Evolutionary conservation across 148 eudicot species (phyloP), one percentile per base, ranked within the genome.

Genomic region (Drosera capensis): DNA sequence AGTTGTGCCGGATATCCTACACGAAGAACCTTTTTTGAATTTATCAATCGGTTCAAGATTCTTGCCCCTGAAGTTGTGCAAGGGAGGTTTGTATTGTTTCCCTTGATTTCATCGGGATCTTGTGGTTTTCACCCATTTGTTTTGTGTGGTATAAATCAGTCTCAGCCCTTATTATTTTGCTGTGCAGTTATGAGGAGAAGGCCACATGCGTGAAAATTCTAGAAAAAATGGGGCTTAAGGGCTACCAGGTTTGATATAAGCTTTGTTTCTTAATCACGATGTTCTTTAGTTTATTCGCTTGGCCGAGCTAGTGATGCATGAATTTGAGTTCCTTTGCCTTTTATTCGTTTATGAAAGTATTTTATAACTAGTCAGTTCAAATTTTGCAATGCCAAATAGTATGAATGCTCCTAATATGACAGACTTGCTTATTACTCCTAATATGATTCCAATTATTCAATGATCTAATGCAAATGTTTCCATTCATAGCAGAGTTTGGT

Each of bases 1-100:
- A 90, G 99, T 63, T 75, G 84, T 63, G 87, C 99, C 46, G 99
- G 99, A 44, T 90, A 84, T 67, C 99, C 99, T 15, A 84, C 99
- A 47, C 78, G 80, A 23, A 75, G 77, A 69, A 65, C 80, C 23
- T 90, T 90, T 72, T 78, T 55, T 46, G 95, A 84, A 46, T 90
- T 90, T 56, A 63, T 80, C 25, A 66, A 53, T 57, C 84, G 99
- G 20, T 90, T 90, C 51, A 65, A 77, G 36, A 70, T 78, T 67
- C 87, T 90, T 65, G 92, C 79, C 43, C 88, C 93, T 0, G 95
- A 80, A 55, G 73, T 62, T 63, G 54, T 71, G 56, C 67, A 71
- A 65, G 88, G 75, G 55, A 78, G 68, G 99, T 84, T 73, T 60
- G 81, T 71, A 39, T 47, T 48, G 23, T 49, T 72, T 35, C 36